A percentile compares a stretch with the other conserved stretches of the same genome.
Evolutionary conservation across 495 filamentous ascomycete species (phyloP).

Genomic region (Pyronema omphalodes): DNA sequence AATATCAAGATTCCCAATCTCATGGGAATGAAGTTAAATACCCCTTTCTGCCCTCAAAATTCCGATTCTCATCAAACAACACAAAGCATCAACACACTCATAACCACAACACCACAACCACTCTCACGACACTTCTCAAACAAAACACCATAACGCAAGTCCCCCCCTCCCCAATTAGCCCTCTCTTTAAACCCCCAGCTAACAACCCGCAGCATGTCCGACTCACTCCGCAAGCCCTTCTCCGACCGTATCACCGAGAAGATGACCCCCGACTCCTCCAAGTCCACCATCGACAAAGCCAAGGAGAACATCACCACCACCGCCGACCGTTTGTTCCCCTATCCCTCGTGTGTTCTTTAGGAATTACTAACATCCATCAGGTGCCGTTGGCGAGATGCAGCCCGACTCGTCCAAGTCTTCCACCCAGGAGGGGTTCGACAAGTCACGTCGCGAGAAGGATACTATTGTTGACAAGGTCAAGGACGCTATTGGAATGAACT

Average conservation of each 20-base stretch:
- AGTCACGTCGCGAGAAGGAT: slow-evolving; percentile 41
- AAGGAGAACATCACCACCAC: slow-evolving; percentile 43
- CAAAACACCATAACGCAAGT: too few species aligned
- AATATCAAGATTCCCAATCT: too few species aligned
- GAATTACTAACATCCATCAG: not conserved
- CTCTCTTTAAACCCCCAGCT: too few species aligned
- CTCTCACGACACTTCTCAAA: too few species aligned
- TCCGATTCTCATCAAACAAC: too few species aligned
- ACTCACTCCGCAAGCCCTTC: slow-evolving; percentile 48
- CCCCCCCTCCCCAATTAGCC: too few species aligned
- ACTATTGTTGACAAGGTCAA: slow-evolving; percentile 20
- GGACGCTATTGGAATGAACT: too few species aligned
- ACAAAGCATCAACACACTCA: too few species aligned
- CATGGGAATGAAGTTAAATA: too few species aligned
- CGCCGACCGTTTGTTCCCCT: slow-evolving; percentile 36
- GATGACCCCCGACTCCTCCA: slow-evolving; percentile 44
- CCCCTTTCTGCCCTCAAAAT: too few species aligned
- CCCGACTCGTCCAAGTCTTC: slow-evolving; percentile 38
- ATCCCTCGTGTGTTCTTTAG: not conserved
- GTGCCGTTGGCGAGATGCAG: slow-evolving; percentile 30
- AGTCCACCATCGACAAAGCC: slow-evolving; percentile 46
- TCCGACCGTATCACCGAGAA: slow-evolving; percentile 41
- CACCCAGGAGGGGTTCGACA: slow-evolving; percentile 38
- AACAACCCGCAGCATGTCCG: slow-evolving; percentile 40
- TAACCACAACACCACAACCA: too few species aligned